Base-by-base conservation (phyloP, 768 basidiomycete species). In the Leccinum disarticulatum region DNA sequence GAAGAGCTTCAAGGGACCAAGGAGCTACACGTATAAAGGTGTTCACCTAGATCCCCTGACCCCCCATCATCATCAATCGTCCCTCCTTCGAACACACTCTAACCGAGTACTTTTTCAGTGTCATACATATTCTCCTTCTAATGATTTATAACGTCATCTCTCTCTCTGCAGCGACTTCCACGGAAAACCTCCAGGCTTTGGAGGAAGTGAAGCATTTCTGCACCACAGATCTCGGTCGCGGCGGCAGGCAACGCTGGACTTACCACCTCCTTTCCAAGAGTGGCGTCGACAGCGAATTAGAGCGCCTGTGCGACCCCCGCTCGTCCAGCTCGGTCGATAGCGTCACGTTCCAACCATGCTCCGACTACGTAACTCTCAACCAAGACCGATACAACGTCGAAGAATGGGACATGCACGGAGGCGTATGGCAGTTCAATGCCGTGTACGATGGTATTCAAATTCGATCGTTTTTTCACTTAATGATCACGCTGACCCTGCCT, bases 121-220 rank as follows among this genome's bases (percentile, higher is more conserved):
- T 61, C 63, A 60, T 60, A 33, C 55, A 25, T 52, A 38, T 60
- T 55, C 59, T 59, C 11, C 58, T 43, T 6, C 46, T 60, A 55
- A 74, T 71, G 65, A 56, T 65, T 61, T 71, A 73, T 68, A 68
- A 63, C 63, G 70, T 79, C 61, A 74, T 84, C 56, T 70, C 76
- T 46, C 76, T 84, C 55, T 69, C 77, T 50, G 73, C 77, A 9
- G 81, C 82, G 15, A 79, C 75, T 17, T 76, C 79, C 49, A 69
- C 75, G 5, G 83, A 85, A 55, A 75, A 81, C 60, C 75, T 79
- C 31, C 77, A 76, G 47, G 82, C 83, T 8, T 70, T 85, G 58
- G 75, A 80, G 41, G 83, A 85, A 65, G 83, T 84, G 54, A 80
- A 77, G 63, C 70, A 83, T 64, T 83, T 84, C 63, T 74, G 72